Evolutionary conservation across 768 basidiomycete species (phyloP).

Genomic region (Antrodiella citrinella): DNA sequence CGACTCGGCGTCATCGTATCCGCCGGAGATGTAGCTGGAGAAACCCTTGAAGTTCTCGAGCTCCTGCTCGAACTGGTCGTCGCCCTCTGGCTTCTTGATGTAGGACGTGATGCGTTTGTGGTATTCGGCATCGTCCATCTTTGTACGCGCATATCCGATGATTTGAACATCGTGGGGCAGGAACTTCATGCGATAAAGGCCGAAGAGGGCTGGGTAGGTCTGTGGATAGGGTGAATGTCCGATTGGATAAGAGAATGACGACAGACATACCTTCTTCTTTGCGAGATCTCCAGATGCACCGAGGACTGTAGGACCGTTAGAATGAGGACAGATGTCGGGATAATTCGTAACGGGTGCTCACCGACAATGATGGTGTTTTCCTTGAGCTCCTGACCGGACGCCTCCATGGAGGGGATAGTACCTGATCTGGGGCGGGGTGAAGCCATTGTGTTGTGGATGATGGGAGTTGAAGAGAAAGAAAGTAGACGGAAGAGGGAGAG

Average conservation of each 20-base stretch:
- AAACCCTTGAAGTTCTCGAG: constrained; percentile 80
- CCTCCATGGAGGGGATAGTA: constrained; percentile 87
- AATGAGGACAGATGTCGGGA: neutral
- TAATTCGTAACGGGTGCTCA: constrained; percentile 28
- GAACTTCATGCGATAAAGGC: constrained; percentile 71
- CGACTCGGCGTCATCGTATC: constrained; percentile 78
- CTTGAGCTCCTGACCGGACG: constrained; percentile 58
- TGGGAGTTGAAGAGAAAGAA: constrained; percentile 2
- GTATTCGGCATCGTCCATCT: constrained; percentile 83
- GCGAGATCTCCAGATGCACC: constrained; percentile 97
- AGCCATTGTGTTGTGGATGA: constrained; percentile 16
- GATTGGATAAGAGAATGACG: neutral
- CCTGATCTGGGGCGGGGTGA: constrained; percentile 58
- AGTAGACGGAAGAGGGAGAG: constrained; percentile 9
- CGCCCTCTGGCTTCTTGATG: constrained; percentile 67
- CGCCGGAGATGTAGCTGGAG: constrained; percentile 76
- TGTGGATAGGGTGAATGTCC: constrained; percentile 22
- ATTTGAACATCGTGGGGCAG: constrained; percentile 83
- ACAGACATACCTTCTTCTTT: constrained; percentile 80
- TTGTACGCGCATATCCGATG: constrained; percentile 94
- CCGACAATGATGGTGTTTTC: constrained; percentile 89
- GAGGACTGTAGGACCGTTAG: constrained; percentile 47
- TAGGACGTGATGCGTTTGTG: constrained; percentile 77
- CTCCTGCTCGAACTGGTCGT: constrained; percentile 45
- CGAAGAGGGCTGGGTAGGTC: constrained; percentile 95